phyloP scores from a whole-genome alignment of 2,329 filamentous ascomycete genomes.

The Lecanicillium sp. region DNA sequence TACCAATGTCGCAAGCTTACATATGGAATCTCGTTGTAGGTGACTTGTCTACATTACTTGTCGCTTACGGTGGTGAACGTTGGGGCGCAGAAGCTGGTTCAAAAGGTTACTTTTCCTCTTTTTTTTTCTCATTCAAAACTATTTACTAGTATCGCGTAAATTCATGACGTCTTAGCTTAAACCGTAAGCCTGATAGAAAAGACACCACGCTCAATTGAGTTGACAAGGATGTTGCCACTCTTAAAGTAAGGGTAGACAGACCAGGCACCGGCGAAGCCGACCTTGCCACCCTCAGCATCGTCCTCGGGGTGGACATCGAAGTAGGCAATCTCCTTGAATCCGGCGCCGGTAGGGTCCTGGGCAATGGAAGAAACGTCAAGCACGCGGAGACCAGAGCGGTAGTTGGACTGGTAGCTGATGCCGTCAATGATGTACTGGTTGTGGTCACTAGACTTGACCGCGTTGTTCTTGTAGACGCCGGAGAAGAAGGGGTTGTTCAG shows the following conservation, averaged over 20 bases:
- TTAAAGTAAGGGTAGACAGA: slow-evolving; percentile 35
- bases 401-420: slow-evolving; percentile 35
- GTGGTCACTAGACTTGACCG: slow-evolving; percentile 29
- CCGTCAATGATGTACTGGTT: slow-evolving; percentile 35
- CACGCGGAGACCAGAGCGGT: slow-evolving; percentile 32
- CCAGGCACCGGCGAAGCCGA: slow-evolving; percentile 33
- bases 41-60: no score
- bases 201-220: slow-evolving; percentile 37
- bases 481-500: slow-evolving; percentile 32
- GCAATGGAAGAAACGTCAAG: slow-evolving; percentile 21
- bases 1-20: no score
- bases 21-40: no score
- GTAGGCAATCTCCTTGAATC: slow-evolving; percentile 32
- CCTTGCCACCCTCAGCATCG: slow-evolving; percentile 21
- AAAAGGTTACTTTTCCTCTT: no score
- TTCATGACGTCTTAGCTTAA: no score
- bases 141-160: no score
- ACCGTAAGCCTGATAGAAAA: slow-evolving; percentile 29
- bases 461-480: slow-evolving; percentile 27
- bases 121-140: no score
- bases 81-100: no score
- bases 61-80: no score
- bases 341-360: slow-evolving; percentile 28
- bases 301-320: slow-evolving; percentile 41
- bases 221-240: slow-evolving; percentile 34